phyloP scores from a whole-genome alignment of 768 basidiomycete genomes.

The Suillus tomentosus region DNA sequence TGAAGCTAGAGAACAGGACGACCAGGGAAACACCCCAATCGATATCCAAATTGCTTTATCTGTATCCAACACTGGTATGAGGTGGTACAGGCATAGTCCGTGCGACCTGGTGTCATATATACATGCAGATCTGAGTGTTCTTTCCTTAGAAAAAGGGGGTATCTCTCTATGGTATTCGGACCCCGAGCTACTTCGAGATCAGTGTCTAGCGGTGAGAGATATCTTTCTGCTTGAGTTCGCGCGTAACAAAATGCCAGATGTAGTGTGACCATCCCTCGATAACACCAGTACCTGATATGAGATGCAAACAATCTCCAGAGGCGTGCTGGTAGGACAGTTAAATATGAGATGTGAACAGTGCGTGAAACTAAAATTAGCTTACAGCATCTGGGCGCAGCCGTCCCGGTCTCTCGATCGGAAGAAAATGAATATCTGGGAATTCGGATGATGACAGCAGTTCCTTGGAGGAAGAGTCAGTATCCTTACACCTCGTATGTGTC shows the following conservation, averaged over 20 bases:
- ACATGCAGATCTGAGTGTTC: not conserved
- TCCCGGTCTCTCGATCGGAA: slow-evolving; percentile 62
- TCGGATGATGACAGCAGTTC: slow-evolving; percentile 40
- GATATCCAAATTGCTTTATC: not conserved
- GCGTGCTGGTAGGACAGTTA: slow-evolving; percentile 37
- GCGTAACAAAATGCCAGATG: slow-evolving; percentile 49
- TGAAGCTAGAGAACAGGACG: not conserved
- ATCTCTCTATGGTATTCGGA: not conserved
- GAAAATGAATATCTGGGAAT: slow-evolving; percentile 58
- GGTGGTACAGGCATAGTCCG: not conserved
- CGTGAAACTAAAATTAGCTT: slow-evolving; percentile 25
- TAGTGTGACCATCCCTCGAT: slow-evolving; percentile 55
- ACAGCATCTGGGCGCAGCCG: slow-evolving; percentile 67
- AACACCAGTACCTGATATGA: slow-evolving; percentile 48
- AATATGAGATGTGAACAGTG: slow-evolving; percentile 9
- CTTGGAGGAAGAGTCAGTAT: slow-evolving; percentile 29
- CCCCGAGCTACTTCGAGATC: not conserved
- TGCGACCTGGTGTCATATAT: not conserved
- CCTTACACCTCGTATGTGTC: slow-evolving; percentile 3
- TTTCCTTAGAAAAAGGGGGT: not conserved
- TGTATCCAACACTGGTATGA: not conserved
- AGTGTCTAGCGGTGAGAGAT: not conserved
- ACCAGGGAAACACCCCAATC: not conserved
- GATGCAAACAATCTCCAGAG: slow-evolving; percentile 47
- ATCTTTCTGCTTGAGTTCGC: slow-evolving; percentile 32